These are phyloP conservation scores for Mortierella sp. DNA, from an alignment of 371 early-diverging fungal species.

Conservation along the genomic window DNA sequence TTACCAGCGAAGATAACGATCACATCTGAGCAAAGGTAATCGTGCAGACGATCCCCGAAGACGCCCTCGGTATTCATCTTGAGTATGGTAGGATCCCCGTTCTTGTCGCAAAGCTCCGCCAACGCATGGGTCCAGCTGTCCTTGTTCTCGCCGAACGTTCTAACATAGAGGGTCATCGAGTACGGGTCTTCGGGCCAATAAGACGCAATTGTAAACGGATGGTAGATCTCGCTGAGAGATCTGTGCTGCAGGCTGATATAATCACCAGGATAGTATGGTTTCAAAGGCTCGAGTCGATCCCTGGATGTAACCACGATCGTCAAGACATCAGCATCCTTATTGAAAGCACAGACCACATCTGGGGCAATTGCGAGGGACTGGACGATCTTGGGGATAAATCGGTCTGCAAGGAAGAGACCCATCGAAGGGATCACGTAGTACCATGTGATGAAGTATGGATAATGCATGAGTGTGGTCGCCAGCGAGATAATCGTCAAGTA, in stretches of 20 bases:
- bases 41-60: conserved; percentile 52
- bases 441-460: conserved; percentile 47
- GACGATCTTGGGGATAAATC: conserved; percentile 45
- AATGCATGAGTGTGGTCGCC: conserved; percentile 32
- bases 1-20: conserved; percentile 38
- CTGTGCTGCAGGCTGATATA: conserved; percentile 41
- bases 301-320: conserved; percentile 29
- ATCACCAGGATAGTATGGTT: conserved; percentile 49
- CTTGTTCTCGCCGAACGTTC: conserved; percentile 24
- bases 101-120: conserved; percentile 36
- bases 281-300: conserved; percentile 35
- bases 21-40: conserved; percentile 41
- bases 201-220: conserved; percentile 52
- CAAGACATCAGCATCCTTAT: conserved; percentile 43
- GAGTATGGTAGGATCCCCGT: conserved; percentile 31
- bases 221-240: conserved; percentile 38
- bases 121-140: conserved; percentile 32
- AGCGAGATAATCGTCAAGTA: conserved; percentile 38
- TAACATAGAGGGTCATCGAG: conserved; percentile 36
- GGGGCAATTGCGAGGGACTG: conserved; percentile 35
- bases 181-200: conserved; percentile 51
- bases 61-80: conserved; percentile 43
- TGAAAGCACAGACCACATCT: conserved; percentile 30
- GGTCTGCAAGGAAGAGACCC: conserved; percentile 43
- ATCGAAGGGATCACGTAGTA: conserved; percentile 41